Evolutionary conservation across 2,329 filamentous ascomycete genomes (phyloP), one percentile per base, ranked within the genome.

Genomic region (Aspergillaceae sp.): DNA sequence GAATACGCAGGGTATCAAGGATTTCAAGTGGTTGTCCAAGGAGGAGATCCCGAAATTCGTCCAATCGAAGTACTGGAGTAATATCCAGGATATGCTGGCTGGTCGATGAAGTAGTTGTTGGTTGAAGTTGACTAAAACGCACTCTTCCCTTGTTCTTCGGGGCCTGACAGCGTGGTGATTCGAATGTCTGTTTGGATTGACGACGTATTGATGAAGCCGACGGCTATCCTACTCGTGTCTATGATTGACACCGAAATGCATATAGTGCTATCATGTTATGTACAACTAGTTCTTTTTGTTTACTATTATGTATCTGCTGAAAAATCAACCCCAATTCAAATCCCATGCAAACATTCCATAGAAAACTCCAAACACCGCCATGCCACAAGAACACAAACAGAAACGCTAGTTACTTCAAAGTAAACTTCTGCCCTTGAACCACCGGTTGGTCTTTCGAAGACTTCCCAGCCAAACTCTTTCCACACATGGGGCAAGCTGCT

Each of bases 21-120:
- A 96, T 65, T 98, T 92, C 73, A 82, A 86, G 71, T 98, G 92
- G 92, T 69, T 97, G 60, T 84, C 87, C 27, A 90, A 85, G 67
- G 87, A 95, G 51, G 92, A 98, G 77, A 76, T 97, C 46, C 66
- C 83, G 65, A 72, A 80, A 56, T 74, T 76, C 52, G 77, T 96
- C 40, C 69, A 77, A 29, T 66, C 69, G 3, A 74, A 78, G 47
- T 95, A 95, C 71, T 95, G 81, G 74, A 76, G 72, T 51, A 76
- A 77, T 47, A 78, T 96, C 52, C 81, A 79, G 70, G 87, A 91
- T 64, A 92, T 95, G 84, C 77, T 97, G 70, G 78, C 82, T 26
- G 82, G 87, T 57, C 77, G 87, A 72, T 95, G 76, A 54, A 56
- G 40, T 29, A 35, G 26, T 30, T 19, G 19, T 19, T 19, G 19